phyloP scores from a whole-genome alignment of 2,329 filamentous ascomycete genomes.

The Chaetomium strumarium region DNA sequence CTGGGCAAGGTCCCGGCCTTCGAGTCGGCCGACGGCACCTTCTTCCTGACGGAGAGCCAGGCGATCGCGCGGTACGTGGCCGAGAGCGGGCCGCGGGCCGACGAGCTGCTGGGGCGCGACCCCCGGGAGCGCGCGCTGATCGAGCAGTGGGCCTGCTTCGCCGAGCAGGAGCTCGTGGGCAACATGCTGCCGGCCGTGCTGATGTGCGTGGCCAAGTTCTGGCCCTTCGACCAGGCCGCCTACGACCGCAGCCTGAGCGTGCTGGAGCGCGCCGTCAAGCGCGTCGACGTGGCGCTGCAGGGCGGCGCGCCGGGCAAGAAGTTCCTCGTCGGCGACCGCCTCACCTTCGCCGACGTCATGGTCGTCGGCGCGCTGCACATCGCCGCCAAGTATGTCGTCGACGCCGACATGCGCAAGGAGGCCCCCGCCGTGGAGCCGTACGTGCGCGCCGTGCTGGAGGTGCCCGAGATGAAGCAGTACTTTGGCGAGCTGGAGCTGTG shows the following conservation, averaged over 20 bases:
- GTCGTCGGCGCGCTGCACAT: conserved; percentile 27
- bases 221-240: conserved; percentile 25
- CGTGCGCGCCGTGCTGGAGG: conserved; percentile 27
- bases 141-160: conserved; percentile 41
- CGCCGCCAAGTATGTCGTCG: conserved; percentile 26
- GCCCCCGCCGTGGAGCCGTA: conserved; percentile 31
- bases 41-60: conserved; percentile 39
- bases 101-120: conserved; percentile 40
- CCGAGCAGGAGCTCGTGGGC: conserved; percentile 32
- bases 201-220: conserved; percentile 29
- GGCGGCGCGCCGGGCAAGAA: conserved; percentile 33
- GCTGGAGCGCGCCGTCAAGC: conserved; percentile 28
- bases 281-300: conserved; percentile 29
- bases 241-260: conserved; percentile 20
- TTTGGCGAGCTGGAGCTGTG: conserved; percentile 31
- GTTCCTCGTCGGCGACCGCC: conserved; percentile 33
- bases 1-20: conserved; percentile 47
- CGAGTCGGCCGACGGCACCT: conserved; percentile 39
- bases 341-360: conserved; percentile 36
- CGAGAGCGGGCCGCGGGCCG: conserved; percentile 37
- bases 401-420: conserved; percentile 32
- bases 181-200: conserved; percentile 22
- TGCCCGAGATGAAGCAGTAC: conserved; percentile 30
- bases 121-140: conserved; percentile 37
- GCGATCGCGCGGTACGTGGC: conserved; percentile 45